Base-by-base conservation (phyloP, 352 stramenopile genomes). In the Halophytophthora batemanensis region DNA sequence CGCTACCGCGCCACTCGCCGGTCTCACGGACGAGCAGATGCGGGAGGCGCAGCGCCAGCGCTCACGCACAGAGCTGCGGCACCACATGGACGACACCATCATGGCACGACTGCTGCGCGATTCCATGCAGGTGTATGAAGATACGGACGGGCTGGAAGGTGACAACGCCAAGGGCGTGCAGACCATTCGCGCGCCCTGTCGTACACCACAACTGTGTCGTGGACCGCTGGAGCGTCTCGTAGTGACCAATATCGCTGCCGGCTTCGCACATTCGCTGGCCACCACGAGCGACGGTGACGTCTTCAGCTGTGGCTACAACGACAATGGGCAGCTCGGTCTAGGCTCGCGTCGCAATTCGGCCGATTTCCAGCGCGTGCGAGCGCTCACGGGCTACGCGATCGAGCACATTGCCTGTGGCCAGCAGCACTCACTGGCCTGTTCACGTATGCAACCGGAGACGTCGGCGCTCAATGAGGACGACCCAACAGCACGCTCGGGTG, bases 291-390 rank as follows among this genome's bases (percentile, higher is more conserved):
- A 67, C 0, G 82, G 82, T 1, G 40, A 61, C 1, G 75, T 83
- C 6, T 90, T 84, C 38, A 86, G 73, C 49, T 93, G 82, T 34
- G 82, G 82, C 14, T 93, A 93, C 79, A 93, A 93, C 45, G 82
- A 93, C 56, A 88, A 86, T 47, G 79, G 82, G 11, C 82, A 93
- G 49, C 58, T 93, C 2, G 82, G 82, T 6, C 62, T 81, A 2
- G 79, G 79, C 25, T 81, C 77, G 42, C 62, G 77, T 29, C 77
- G 78, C 47, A 87, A 88, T 49, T 69, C 78, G 40, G 66, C 79
- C 13, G 64, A 83, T 19, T 93, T 93, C 45, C 53, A 69, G 36
- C 62, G 29, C 4, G 77, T 93, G 13, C 42, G 55, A 18, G 72
- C 71, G 19, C 54, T 93, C 17, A 64, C 77, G 5, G 64, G 55